A percentile compares a stretch with the other conserved stretches of the same genome.
phyloP scores from a whole-genome alignment of 1,284 basidiomycete genomes.

The Cronartium quercuum region DNA sequence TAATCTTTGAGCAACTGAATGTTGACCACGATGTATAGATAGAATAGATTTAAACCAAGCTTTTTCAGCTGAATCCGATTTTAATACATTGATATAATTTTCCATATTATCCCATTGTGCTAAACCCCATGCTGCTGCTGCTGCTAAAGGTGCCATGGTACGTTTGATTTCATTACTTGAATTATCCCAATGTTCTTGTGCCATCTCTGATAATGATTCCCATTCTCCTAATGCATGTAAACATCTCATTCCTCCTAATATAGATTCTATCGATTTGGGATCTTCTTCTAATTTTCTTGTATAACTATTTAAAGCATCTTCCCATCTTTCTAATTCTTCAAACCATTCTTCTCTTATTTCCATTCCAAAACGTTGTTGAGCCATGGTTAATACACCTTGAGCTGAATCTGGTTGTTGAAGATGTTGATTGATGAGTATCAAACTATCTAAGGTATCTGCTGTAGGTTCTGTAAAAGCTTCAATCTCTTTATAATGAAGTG shows the following conservation, averaged over 20 bases:
- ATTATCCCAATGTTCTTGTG: conserved; percentile 76
- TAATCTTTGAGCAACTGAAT: conserved; percentile 78
- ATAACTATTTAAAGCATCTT: conserved; percentile 60
- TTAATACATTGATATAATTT: conserved; percentile 91
- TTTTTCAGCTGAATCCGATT: conserved; percentile 83
- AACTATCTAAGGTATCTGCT: conserved; percentile 77
- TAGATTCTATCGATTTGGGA: conserved; percentile 51
- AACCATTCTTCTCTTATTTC: conserved; percentile 62
- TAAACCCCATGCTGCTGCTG: conserved; percentile 93
- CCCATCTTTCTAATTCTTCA: conserved; percentile 92
- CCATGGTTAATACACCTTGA: conserved; percentile 84
- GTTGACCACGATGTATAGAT: conserved; percentile 92
- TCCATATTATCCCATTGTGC: conserved; percentile 99
- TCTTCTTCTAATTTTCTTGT: conserved; percentile 35
- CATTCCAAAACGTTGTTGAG: conserved; percentile 48
- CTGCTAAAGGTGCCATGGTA: conserved; percentile 91
- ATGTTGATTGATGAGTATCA: conserved; percentile 96
- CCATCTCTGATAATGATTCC: conserved; percentile 81
- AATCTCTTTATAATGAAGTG: conserved; percentile 96
- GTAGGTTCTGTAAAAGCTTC: conserved; percentile 91
- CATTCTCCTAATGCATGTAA: conserved; percentile 96
- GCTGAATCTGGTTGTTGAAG: conserved; percentile 95
- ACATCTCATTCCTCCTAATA: conserved; percentile 84
- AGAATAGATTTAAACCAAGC: conserved; percentile 95
- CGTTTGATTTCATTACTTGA: conserved; percentile 76